Evolutionary conservation across 345 rosid species (phyloP).

Genomic region (Moricandia arvensis): DNA sequence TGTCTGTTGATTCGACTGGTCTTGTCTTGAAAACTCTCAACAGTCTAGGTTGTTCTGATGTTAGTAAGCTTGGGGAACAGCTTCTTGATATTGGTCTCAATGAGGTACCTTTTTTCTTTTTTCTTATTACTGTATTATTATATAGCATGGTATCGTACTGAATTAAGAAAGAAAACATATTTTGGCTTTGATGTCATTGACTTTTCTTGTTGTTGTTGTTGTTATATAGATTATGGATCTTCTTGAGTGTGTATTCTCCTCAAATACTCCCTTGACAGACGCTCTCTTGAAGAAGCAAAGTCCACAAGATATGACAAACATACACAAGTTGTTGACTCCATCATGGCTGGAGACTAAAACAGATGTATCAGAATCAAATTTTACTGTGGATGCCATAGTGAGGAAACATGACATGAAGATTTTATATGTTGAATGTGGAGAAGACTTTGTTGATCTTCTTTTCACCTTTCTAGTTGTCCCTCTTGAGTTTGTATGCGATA

Average conservation of each 20-base stretch:
- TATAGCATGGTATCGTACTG: background rate
- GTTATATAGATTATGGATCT: background rate
- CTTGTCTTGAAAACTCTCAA: background rate
- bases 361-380: background rate
- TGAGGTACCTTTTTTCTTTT: constrained; percentile 23
- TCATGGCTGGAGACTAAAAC: background rate
- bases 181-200: background rate
- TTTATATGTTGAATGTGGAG: constrained; percentile 1
- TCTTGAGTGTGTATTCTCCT: background rate
- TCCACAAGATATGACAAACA: background rate
- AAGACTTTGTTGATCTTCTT: constrained; percentile 23
- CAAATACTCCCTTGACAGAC: constrained; percentile 29
- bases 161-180: background rate
- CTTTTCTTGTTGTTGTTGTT: background rate
- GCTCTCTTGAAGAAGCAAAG: constrained; percentile 18
- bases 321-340: background rate
- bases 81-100: constrained; percentile 4
- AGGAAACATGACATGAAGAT: background rate
- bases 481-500: background rate
- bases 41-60: constrained; percentile 3
- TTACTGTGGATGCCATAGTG: constrained; percentile 1
- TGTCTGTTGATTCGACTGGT: background rate
- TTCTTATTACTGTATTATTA: background rate
- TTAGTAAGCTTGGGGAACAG: constrained; percentile 18
- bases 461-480: constrained; percentile 8